Conservation (phyloP, 2,329 filamentous ascomycete species). For the Botryotinia convoluta region DNA sequence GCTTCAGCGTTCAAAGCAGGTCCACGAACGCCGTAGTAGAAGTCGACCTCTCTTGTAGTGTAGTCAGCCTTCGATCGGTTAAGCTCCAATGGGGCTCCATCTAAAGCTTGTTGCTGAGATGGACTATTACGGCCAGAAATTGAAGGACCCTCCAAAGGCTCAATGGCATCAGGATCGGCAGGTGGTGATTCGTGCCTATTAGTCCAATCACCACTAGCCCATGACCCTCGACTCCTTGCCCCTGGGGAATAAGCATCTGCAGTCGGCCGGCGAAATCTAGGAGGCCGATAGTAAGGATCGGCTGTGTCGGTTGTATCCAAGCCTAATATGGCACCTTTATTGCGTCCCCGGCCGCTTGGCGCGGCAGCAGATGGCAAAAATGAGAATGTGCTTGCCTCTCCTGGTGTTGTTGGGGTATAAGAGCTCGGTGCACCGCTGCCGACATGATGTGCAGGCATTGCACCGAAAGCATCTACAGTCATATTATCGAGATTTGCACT, state of each 20-base stretch:
- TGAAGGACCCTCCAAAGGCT: constrained; percentile 41
- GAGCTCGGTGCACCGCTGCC: constrained; percentile 57
- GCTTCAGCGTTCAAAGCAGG: constrained; percentile 80
- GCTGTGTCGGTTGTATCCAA: constrained; percentile 51
- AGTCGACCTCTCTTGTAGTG: constrained; percentile 90
- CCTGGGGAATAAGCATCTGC: constrained; percentile 47
- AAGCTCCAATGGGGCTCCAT: constrained; percentile 31
- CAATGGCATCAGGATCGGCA: constrained; percentile 43
- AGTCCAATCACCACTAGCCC: constrained; percentile 47
- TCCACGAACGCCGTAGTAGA: constrained; percentile 91
- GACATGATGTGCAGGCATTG: constrained; percentile 39
- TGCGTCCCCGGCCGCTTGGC: constrained; percentile 29
- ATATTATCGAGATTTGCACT: constrained; percentile 55
- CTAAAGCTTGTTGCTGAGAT: constrained; percentile 42
- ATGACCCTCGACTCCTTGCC: constrained; percentile 45
- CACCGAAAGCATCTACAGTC: constrained; percentile 45
- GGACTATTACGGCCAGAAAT: constrained; percentile 48
- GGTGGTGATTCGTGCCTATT: constrained; percentile 38
- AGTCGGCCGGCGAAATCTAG: constrained; percentile 66
- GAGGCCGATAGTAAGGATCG: constrained; percentile 88
- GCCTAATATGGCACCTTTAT: constrained; percentile 44
- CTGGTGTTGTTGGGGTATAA: constrained; percentile 70
- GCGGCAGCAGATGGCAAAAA: constrained; percentile 54
- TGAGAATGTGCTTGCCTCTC: constrained; percentile 69
- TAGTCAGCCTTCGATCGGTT: constrained; percentile 66